Evolutionary conservation across 768 basidiomycete genomes (phyloP), one percentile per base, ranked within the genome.

Genomic region (Mycena chlorophos): DNA sequence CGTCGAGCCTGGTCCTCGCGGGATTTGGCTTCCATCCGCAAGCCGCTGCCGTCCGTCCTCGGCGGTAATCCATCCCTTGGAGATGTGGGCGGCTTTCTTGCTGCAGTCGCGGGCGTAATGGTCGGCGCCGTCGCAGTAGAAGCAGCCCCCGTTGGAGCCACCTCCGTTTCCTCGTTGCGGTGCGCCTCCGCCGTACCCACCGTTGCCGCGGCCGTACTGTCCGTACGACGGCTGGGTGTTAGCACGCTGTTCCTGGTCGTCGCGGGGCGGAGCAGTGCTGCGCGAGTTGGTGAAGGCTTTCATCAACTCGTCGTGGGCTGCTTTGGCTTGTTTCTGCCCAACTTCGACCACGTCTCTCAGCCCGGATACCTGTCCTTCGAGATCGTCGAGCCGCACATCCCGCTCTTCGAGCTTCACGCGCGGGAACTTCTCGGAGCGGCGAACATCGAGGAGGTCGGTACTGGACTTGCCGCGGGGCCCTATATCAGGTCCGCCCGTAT

Each of bases 101-200:
- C 29, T 39, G 42, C 54, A 55, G 13, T 55, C 54, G 20, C 28
- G 48, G 1, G 54, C 17, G 38, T 16, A 55, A 27, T 55, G 54
- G 37, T 55, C 54, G 13, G 17, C 16, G 3, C 34, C 53, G 17
- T 55, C 54, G n/a, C 54, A 55, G n/a, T 55, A 54, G 40, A 49
- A 49, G 29, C 55, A 56, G 2, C 40, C 40, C 17, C 31, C 31
- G 31, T 34, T 34, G 22, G 13, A 14, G 22, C 22, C 22, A 5
- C 40, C 40, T 16, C 40, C 40, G 34, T 16, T 12, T 10, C n/a
- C 37, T 1, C 45, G 55, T 31, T 56, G 47, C 20, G 12, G 12
- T n/a, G 0, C 1, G 1, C 30, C 49, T 14, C 20, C 20, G 28
- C 50, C 49, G 13, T 43, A 50, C 23, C 54, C 54, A 2, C 34